Evolutionary conservation across 2,329 filamentous ascomycete genomes (phyloP), one percentile per base, ranked within the genome.

Genomic region (Monilinia aucupariae): DNA sequence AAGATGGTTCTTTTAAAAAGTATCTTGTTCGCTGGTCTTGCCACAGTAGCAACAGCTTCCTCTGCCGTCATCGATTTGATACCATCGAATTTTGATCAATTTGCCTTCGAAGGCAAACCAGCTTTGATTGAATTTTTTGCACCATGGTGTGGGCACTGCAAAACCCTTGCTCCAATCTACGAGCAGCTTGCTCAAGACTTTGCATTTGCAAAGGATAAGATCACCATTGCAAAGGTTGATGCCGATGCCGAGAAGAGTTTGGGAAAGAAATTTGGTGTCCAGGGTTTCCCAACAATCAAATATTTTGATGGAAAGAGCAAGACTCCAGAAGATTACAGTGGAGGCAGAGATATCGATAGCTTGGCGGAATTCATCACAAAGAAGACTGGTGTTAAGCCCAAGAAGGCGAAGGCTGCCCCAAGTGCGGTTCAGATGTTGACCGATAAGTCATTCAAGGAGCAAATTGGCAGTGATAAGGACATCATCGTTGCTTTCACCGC

Each of bases 141-240:
- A 41, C 92, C 93, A 30, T 99, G 94, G 94, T 99, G 94, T 74
- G 96, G 94, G 39, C 94, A 99, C 83, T 99, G 94, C 91, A 97
- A 97, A 85, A 96, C 81, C 74, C 89, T 99, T 41, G 94, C 94
- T 20, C 96, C 94, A 56, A 81, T 96, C 64, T 99, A 96, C 78
- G 94, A 99, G 76, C 90, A 99, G 75, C 86, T 99, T 50, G 94
- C 86, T 53, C 76, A 81, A 56, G 79, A 81, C 49, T 96, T 92
- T 76, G 86, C 89, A 68, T 86, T 84, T 72, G 86, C 86, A 68
- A 84, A 84, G 73, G 80, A 84, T 73, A 84, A 89, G 75, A 85
- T 99, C 62, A 87, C 88, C 74, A 92, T 99, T 74, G 94, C 89
- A 71, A 99, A 97, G 79, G 92, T 99, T 70, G 92, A 99, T 74